A percentile compares a stretch with the other conserved stretches of the same genome.
phyloP scores from a whole-genome alignment of 345 rosid species.

The Salix caprea region DNA sequence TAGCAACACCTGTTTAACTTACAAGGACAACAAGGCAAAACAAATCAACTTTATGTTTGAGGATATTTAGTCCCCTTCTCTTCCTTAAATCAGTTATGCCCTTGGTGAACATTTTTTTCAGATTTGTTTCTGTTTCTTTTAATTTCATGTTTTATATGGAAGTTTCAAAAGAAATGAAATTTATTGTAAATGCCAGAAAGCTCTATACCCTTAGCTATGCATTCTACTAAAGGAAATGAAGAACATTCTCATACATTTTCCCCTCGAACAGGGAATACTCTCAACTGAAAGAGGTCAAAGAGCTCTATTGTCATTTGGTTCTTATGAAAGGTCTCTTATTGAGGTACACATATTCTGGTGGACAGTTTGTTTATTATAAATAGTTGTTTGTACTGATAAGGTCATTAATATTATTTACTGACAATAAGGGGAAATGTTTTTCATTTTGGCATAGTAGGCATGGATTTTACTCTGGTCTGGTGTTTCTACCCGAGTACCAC shows the following conservation, averaged over 20 bases:
- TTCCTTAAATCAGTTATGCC: no score
- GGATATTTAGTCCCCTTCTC: no score
- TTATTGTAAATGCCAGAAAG: background rate
- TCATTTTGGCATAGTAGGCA: background rate
- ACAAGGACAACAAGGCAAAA: no score
- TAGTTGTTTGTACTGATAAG: background rate
- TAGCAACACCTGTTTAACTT: no score
- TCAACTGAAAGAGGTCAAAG: constrained; percentile 86
- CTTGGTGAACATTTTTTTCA: no score
- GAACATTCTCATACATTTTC: constrained; percentile 8
- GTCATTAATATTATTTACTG: background rate
- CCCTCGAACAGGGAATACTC: constrained; percentile 70
- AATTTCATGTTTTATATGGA: background rate
- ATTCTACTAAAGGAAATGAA: background rate
- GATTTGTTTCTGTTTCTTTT: background rate
- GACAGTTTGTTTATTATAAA: background rate
- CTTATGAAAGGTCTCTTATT: constrained; percentile 72
- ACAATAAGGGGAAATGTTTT: background rate
- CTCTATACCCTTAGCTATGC: background rate
- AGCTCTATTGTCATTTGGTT: constrained; percentile 58
- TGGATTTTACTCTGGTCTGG: no score
- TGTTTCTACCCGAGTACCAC: no score
- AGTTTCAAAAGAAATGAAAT: background rate
- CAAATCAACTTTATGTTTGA: no score
- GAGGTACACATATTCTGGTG: constrained; percentile 45